phyloP scores from a whole-genome alignment of 345 rosid species.

The Nephelium lappaceum region DNA sequence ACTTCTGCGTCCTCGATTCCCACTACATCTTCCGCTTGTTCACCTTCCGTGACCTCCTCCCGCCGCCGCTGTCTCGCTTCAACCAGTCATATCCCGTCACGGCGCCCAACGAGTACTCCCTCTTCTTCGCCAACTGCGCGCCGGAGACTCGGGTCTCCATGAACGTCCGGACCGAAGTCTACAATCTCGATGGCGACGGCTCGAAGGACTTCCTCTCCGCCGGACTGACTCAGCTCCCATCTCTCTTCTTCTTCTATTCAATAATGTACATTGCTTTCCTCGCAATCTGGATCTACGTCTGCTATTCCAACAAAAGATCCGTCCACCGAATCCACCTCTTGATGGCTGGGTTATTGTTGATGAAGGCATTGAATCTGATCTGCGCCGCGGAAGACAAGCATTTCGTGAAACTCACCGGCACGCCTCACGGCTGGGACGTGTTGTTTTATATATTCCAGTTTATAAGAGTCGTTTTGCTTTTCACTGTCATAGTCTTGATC shows the following conservation, averaged over 20 bases:
- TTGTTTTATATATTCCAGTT: constrained; percentile 88
- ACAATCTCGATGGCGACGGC: constrained; percentile 60
- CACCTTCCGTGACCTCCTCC: constrained; percentile 82
- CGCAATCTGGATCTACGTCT: constrained; percentile 64
- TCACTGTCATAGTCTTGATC: constrained; percentile 88
- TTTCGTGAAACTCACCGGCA: constrained; percentile 83
- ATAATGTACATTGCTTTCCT: constrained; percentile 59
- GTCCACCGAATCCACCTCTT: constrained; percentile 87
- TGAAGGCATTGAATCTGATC: constrained; percentile 87
- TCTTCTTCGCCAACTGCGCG: constrained; percentile 88
- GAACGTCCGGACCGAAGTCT: constrained; percentile 76
- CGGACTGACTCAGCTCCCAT: constrained; percentile 75
- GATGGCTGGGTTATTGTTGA: constrained; percentile 72
- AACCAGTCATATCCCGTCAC: constrained; percentile 61
- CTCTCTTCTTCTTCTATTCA: constrained; percentile 60
- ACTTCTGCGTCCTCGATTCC: constrained; percentile 89
- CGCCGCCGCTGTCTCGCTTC: constrained; percentile 70
- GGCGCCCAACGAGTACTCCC: constrained; percentile 83
- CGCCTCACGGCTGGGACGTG: constrained; percentile 97
- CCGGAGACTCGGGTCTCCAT: constrained; percentile 81
- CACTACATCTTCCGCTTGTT: constrained; percentile 57
- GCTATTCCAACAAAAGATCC: constrained; percentile 47
- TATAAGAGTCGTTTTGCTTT: constrained; percentile 79
- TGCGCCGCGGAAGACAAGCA: constrained; percentile 93
- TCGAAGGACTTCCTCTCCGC: constrained; percentile 75